A percentile compares a stretch with the other conserved stretches of the same genome.
Conservation (phyloP, 2,329 filamentous ascomycete genomes). For the Pyricularia pennisetigena region DNA sequence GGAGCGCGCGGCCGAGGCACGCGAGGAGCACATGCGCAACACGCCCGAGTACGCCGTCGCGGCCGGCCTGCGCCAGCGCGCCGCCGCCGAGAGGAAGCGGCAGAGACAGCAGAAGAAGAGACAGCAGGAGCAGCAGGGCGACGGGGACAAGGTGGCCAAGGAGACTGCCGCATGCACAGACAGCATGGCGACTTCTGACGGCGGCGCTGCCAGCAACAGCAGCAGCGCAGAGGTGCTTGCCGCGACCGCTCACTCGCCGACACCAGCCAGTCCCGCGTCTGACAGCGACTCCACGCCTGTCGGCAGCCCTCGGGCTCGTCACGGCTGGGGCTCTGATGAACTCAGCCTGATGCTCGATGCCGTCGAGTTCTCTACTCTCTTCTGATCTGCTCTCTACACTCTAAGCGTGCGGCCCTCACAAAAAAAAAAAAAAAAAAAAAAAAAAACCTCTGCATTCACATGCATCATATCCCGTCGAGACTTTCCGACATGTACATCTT, state of each 20-base stretch:
- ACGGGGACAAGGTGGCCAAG: neutral
- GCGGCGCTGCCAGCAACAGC: neutral
- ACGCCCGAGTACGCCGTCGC: neutral
- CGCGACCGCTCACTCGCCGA: neutral
- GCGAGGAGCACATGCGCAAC: constrained; percentile 1
- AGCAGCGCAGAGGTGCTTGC: neutral
- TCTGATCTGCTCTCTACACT: neutral
- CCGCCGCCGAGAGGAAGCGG: neutral
- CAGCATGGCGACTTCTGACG: neutral
- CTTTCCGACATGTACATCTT: neutral
- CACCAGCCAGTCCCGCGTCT: neutral
- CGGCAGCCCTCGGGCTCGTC: neutral
- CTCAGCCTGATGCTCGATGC: neutral
- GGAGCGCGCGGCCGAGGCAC: neutral
- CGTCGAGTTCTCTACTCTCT: neutral
- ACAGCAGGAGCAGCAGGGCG: neutral
- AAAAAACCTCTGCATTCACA: neutral
- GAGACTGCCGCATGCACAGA: neutral
- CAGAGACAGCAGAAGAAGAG: neutral
- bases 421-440: neutral
- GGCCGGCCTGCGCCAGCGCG: neutral
- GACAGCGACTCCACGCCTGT: neutral
- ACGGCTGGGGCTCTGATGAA: neutral
- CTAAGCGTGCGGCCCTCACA: neutral
- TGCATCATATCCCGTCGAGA: neutral